Percentiles rank a stretch among this genome's conserved stretches.
phyloP scores from a whole-genome alignment of 2,329 filamentous ascomycete genomes.

The Pyrenophora seminiperda region DNA sequence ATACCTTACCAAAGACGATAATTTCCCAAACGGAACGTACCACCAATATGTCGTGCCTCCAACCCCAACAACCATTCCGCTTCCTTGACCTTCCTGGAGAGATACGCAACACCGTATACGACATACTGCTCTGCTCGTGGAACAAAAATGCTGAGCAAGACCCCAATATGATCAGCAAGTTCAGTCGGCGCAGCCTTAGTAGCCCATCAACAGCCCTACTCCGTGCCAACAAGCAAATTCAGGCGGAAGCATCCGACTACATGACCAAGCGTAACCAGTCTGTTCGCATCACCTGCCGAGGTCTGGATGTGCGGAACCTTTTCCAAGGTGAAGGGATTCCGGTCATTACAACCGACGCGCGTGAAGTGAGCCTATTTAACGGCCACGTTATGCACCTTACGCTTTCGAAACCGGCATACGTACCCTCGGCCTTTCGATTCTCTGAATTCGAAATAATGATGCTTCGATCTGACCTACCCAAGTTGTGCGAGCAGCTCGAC shows the following conservation, averaged over 20 bases:
- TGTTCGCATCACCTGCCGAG: slow-evolving; percentile 33
- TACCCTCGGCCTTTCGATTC: slow-evolving; percentile 21
- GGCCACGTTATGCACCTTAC: slow-evolving; percentile 38
- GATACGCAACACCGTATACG: slow-evolving; percentile 35
- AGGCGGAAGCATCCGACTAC: slow-evolving; percentile 35
- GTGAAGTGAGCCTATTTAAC: slow-evolving; percentile 24
- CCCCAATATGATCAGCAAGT: slow-evolving; percentile 17
- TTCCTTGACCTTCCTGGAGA: slow-evolving; percentile 36
- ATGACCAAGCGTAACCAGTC: slow-evolving; percentile 38
- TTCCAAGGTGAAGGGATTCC: slow-evolving; percentile 30
- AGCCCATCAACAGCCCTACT: slow-evolving; percentile 29
- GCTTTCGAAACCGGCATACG: slow-evolving; percentile 27
- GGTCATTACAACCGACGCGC: slow-evolving; percentile 23
- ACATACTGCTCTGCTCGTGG: slow-evolving; percentile 35
- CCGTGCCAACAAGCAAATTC: slow-evolving; percentile 35
- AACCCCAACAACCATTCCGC: slow-evolving; percentile 26
- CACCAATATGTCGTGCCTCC: slow-evolving; percentile 22
- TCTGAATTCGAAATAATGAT: slow-evolving; percentile 33
- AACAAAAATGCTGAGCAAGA: slow-evolving; percentile 26
- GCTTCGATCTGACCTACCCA: slow-evolving; percentile 31
- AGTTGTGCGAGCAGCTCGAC: slow-evolving; percentile 28
- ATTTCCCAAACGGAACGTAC: background rate
- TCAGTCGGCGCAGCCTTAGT: slow-evolving; percentile 26
- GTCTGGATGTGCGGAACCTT: slow-evolving; percentile 25
- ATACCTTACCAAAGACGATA: background rate